Base-by-base conservation (phyloP, 2,329 filamentous ascomycete species). In the Xylariales sp. region DNA sequence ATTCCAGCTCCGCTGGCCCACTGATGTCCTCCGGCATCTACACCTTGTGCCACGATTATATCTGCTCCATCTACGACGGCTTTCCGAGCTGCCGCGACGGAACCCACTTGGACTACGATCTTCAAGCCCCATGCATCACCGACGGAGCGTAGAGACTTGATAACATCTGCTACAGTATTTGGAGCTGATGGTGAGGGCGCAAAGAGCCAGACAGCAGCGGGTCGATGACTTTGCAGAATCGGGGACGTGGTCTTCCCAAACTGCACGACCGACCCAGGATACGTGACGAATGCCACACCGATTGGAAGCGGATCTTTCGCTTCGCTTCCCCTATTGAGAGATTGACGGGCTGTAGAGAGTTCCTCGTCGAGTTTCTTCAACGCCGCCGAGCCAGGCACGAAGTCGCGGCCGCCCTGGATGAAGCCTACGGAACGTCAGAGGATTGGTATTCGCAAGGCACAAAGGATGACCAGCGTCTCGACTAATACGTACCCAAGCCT, bases 171-270 rank as follows among this genome's bases (percentile, higher is more conserved):
- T 12, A 54, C 22, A 1, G 56, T 54, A 2, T 47, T 43, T 1
- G 55, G 51, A 10, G 32, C 34, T 6, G 31, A 56, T 4, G 65
- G 62, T 22, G 65, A 61, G 2, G 80, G 78, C 3, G 81, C 82
- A 52, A 85, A 86, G 34, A 86, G 69, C 82, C 82, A 86, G 7
- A 82, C 66, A 0, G 78, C 81, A 3, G 71, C 73, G 2, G 81
- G 80, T 0, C 60, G 61, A 56, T 80, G 72, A 45, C 66, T 61
- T 18, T 55, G 54, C 14, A 86, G 62, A 10, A 83, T 48, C 1
- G 73, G 71, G 2, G 78, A 55, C 2, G 67, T 64, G n/a, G 65
- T 70, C 42, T 58, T 46, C 19, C 51, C 45, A 48, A 76, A 74
- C 38, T 60, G 48, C 1, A 44, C n/a, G 2, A 64, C 51, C 18